Conservation (phyloP, 2,329 filamentous ascomycete genomes). For the Diplodia sapinea region DNA sequence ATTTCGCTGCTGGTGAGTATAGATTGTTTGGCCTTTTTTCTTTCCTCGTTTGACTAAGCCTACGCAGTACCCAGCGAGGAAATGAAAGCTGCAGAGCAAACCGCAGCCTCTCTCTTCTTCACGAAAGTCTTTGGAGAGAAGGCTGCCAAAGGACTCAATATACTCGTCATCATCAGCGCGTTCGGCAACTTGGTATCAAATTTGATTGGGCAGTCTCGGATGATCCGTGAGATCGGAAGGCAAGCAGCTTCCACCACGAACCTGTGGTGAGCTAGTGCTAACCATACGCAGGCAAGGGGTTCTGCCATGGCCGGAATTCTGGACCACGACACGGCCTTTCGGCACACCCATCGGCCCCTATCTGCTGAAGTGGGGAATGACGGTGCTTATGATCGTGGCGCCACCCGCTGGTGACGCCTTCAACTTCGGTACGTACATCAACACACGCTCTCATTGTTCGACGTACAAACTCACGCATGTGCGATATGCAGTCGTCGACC, state of each 20-base stretch:
- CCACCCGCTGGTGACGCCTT: conserved; percentile 71
- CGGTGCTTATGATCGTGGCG: conserved; percentile 67
- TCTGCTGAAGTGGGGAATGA: conserved; percentile 71
- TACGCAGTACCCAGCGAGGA: conserved; percentile 67
- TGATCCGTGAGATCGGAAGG: conserved; percentile 48
- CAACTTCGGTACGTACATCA: conserved; percentile 57
- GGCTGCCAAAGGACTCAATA: conserved; percentile 55
- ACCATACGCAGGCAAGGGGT: conserved; percentile 60
- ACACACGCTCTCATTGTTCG: not conserved
- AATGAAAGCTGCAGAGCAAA: conserved; percentile 68
- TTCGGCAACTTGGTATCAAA: conserved; percentile 70
- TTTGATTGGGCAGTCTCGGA: conserved; percentile 41
- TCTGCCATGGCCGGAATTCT: conserved; percentile 64
- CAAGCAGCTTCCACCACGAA: no score
- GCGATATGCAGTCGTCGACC: conserved; percentile 63
- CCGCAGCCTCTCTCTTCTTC: conserved; percentile 73
- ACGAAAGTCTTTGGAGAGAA: conserved; percentile 64
- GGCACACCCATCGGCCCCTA: conserved; percentile 71
- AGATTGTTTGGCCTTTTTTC: conserved; percentile 36
- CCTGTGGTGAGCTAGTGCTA: no score
- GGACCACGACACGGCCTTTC: conserved; percentile 71
- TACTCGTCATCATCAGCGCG: conserved; percentile 70
- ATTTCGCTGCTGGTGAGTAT: conserved; percentile 60
- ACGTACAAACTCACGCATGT: conserved; percentile 36
- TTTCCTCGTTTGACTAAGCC: conserved; percentile 41